Conservation (phyloP, 805 yeast genomes). For the Yarrowia yakushimensis region DNA sequence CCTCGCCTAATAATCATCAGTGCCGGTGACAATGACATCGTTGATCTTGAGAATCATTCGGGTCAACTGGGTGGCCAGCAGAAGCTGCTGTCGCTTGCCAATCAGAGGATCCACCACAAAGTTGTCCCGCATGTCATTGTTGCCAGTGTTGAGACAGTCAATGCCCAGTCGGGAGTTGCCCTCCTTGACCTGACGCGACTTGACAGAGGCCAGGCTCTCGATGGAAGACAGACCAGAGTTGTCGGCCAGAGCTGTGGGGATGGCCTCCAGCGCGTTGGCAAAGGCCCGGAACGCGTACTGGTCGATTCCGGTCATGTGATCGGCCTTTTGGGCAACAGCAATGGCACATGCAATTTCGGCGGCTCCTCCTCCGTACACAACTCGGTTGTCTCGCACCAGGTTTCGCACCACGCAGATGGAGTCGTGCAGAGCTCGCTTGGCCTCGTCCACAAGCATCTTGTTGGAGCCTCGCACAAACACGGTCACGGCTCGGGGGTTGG, state of each 20-base stretch:
- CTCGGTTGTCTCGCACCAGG: constrained; percentile 82
- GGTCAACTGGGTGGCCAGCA: constrained; percentile 94
- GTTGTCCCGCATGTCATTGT: constrained; percentile 87
- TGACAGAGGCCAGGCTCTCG: constrained; percentile 78
- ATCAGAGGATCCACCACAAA: constrained; percentile 96
- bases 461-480: constrained; percentile 93
- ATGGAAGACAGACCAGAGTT: constrained; percentile 95
- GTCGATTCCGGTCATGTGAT: constrained; percentile 88
- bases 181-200: constrained; percentile 79
- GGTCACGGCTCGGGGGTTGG: constrained; percentile 84
- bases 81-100: constrained; percentile 93
- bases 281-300: constrained; percentile 98
- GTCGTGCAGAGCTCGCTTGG: constrained; percentile 93
- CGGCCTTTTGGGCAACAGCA: constrained; percentile 88
- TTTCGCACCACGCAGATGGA: constrained; percentile 97
- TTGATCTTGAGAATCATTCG: constrained; percentile 97
- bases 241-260: constrained; percentile 94
- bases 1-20: constrained; percentile 49
- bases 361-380: constrained; percentile 99
- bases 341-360: constrained; percentile 93
- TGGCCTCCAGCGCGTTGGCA: constrained; percentile 81
- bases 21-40: constrained; percentile 89
- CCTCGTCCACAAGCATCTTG: constrained; percentile 97
- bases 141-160: constrained; percentile 85
- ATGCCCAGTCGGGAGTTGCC: constrained; percentile 74